Conservation (phyloP, 768 basidiomycete species). For the Rhizopogon vulgaris region DNA sequence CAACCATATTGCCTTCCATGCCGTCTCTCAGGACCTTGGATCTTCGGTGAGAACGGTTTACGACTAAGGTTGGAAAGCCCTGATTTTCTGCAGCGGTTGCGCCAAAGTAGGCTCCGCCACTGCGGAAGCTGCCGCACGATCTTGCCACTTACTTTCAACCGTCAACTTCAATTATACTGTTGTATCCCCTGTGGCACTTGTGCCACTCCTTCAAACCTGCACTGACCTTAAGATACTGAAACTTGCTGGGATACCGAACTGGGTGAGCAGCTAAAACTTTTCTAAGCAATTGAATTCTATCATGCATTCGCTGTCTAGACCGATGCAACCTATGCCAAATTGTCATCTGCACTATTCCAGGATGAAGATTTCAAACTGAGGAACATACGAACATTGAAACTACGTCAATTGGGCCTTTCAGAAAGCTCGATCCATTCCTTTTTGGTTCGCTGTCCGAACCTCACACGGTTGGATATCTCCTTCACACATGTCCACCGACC, state of each 20-base stretch:
- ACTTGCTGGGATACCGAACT: conserved; percentile 53
- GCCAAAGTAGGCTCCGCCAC: conserved; percentile 49
- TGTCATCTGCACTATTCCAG: conserved; percentile 25
- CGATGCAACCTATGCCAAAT: conserved; percentile 45
- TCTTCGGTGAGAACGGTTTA: conserved; percentile 39
- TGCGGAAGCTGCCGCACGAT: conserved; percentile 33
- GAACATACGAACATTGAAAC: conserved; percentile 48
- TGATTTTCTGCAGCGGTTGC: conserved; percentile 43
- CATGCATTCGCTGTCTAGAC: conserved; percentile 34
- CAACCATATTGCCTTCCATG: conserved; percentile 40
- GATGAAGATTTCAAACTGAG: conserved; percentile 25
- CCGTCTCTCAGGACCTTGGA: conserved; percentile 40
- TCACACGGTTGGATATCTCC: conserved; percentile 56
- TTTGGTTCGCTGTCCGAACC: conserved; percentile 40
- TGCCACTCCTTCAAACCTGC: conserved; percentile 33
- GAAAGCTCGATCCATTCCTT: conserved; percentile 41
- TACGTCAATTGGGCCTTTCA: conserved; percentile 47
- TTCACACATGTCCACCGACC: conserved; percentile 50
- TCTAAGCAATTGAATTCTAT: not conserved
- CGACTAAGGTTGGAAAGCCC: not conserved
- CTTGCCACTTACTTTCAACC: conserved; percentile 36
- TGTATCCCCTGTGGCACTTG: conserved; percentile 42
- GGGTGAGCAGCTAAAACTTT: conserved; percentile 34
- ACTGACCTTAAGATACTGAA: conserved; percentile 49
- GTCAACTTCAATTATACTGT: conserved; percentile 62